These are phyloP conservation scores for Pseudozyma thailandica DNA, from an alignment of 1,284 basidiomycete genomes.

Conservation along the genomic window DNA sequence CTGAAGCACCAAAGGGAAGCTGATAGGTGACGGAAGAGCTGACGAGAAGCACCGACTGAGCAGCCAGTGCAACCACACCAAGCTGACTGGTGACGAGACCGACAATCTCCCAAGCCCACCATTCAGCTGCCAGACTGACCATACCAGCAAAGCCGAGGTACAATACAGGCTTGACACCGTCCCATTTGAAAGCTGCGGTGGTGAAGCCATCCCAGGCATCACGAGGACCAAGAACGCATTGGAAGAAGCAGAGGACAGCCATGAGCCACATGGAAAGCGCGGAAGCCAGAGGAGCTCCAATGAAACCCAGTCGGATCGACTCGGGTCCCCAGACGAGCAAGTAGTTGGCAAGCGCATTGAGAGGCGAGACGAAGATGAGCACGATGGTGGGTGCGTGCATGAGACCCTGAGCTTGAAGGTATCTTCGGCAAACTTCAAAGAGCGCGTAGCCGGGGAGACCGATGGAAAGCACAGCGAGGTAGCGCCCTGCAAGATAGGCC, in stretches of 20 bases:
- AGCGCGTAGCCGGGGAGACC: slow-evolving; percentile 87
- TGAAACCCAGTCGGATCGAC: slow-evolving; percentile 78
- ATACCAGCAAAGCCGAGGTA: slow-evolving; percentile 59
- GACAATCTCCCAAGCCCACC: slow-evolving; percentile 91
- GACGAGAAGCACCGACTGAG: slow-evolving; percentile 78
- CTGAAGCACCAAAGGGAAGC: slow-evolving; percentile 81
- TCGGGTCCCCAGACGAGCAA: slow-evolving; percentile 74
- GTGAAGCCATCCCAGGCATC: slow-evolving; percentile 87
- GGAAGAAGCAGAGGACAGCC: slow-evolving; percentile 68
- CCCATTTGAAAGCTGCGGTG: slow-evolving; percentile 62
- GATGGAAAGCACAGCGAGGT: slow-evolving; percentile 80
- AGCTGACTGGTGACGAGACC: slow-evolving; percentile 55
- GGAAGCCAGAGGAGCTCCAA: slow-evolving; percentile 90
- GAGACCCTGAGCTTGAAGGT: slow-evolving; percentile 73
- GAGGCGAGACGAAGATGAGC: slow-evolving; percentile 83
- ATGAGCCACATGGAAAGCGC: slow-evolving; percentile 89
- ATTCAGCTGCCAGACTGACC: slow-evolving; percentile 82
- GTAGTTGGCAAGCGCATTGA: slow-evolving; percentile 86
- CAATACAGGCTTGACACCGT: slow-evolving; percentile 49
- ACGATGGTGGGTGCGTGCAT: slow-evolving; percentile 88
- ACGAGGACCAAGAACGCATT: slow-evolving; percentile 74
- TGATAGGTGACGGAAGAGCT: slow-evolving; percentile 82
- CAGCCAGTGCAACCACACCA: slow-evolving; percentile 71
- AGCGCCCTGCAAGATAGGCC: slow-evolving; percentile 77
- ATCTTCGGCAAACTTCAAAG: slow-evolving; percentile 59